phyloP scores from a whole-genome alignment of 2,329 filamentous ascomycete species.

The Microthyrium microscopicum region DNA sequence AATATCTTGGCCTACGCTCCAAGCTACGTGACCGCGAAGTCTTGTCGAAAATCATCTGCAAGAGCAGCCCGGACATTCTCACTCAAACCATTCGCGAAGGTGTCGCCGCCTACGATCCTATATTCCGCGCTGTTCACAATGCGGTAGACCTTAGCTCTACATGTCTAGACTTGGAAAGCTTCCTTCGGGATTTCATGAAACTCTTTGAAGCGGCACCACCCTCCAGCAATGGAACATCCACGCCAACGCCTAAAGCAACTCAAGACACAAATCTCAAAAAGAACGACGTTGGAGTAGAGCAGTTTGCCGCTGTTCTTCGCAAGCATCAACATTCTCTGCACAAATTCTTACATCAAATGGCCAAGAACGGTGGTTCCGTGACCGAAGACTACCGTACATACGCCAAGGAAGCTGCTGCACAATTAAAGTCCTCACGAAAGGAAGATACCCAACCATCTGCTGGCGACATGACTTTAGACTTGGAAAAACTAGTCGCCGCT shows the following conservation, averaged over 20 bases:
- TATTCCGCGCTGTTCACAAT: slow-evolving; percentile 56
- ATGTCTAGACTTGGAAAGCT: slow-evolving; percentile 47
- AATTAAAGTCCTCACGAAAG: slow-evolving; percentile 27
- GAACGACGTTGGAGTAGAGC: slow-evolving; percentile 43
- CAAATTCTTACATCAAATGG: slow-evolving; percentile 54
- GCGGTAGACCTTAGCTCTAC: slow-evolving; percentile 55
- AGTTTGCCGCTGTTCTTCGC: slow-evolving; percentile 51
- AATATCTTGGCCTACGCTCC: slow-evolving; percentile 56
- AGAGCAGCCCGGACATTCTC: slow-evolving; percentile 53
- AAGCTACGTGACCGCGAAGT: slow-evolving; percentile 58
- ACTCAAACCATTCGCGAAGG: slow-evolving; percentile 49
- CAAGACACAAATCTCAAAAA: background rate
- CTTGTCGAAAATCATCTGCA: slow-evolving; percentile 50
- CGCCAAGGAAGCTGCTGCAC: slow-evolving; percentile 38
- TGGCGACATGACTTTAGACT: slow-evolving; percentile 25
- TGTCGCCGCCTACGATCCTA: slow-evolving; percentile 54
- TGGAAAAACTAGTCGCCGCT: slow-evolving; percentile 26
- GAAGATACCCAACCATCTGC: slow-evolving; percentile 16
- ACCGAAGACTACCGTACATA: slow-evolving; percentile 44
- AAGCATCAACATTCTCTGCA: slow-evolving; percentile 48
- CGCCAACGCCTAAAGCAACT: slow-evolving; percentile 9
- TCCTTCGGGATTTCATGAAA: slow-evolving; percentile 56
- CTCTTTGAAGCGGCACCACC: slow-evolving; percentile 27
- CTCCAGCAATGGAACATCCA: background rate
- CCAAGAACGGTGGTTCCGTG: slow-evolving; percentile 50